Evolutionary conservation across 2,329 filamentous ascomycete genomes (phyloP).

Genomic region (Huntiella omanensis): DNA sequence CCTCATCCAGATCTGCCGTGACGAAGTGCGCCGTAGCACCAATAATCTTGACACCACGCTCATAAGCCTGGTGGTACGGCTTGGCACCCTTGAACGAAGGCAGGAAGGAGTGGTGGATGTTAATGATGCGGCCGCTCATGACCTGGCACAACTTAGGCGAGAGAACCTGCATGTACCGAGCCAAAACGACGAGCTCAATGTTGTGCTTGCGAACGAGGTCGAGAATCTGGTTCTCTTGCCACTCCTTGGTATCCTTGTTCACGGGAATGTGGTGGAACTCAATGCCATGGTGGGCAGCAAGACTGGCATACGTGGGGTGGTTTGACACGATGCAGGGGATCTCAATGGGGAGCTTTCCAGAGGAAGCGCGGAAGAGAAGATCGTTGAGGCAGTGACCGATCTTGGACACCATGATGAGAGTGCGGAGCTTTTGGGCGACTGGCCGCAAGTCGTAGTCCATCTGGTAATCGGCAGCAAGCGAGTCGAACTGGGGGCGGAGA

Average conservation of each 20-base stretch:
- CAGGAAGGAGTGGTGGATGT: constrained; percentile 78
- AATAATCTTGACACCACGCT: constrained; percentile 75
- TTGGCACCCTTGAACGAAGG: constrained; percentile 77
- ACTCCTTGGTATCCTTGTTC: constrained; percentile 54
- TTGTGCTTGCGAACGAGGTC: constrained; percentile 48
- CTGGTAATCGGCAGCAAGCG: constrained; percentile 41
- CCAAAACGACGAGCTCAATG: constrained; percentile 63
- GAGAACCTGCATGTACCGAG: constrained; percentile 54
- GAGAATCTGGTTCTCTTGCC: constrained; percentile 55
- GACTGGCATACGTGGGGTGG: constrained; percentile 51
- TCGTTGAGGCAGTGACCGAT: constrained; percentile 40
- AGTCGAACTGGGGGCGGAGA: constrained; percentile 36
- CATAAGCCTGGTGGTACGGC: constrained; percentile 75
- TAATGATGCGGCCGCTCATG: constrained; percentile 67
- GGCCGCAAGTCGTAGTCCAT: constrained; percentile 58
- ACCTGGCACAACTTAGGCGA: constrained; percentile 50
- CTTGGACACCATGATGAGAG: constrained; percentile 58
- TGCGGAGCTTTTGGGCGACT: constrained; percentile 48
- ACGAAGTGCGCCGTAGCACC: constrained; percentile 76
- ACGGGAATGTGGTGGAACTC: constrained; percentile 68
- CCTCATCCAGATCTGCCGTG: constrained; percentile 68
- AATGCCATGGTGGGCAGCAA: constrained; percentile 57
- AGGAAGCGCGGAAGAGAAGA: constrained; percentile 60
- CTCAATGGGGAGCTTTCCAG: constrained; percentile 55
- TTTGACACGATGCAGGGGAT: constrained; percentile 67